phyloP scores from a whole-genome alignment of 768 basidiomycete species.

The Crucibulum laeve region DNA sequence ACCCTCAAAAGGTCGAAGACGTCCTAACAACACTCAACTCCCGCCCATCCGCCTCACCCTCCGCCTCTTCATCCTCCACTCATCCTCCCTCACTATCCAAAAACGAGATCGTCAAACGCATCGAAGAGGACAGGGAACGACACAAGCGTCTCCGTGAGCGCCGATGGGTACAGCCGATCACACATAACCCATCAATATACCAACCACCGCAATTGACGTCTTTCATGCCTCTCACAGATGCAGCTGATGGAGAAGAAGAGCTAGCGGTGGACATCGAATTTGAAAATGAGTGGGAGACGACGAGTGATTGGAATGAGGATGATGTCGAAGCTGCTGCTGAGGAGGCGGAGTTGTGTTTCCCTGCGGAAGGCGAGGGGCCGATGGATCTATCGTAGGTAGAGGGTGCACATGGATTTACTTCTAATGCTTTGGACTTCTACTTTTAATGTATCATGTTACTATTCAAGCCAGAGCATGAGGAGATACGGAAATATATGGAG shows the following conservation, averaged over 20 bases:
- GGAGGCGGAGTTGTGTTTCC: constrained; percentile 70
- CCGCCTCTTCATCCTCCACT: constrained; percentile 4
- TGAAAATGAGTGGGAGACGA: constrained; percentile 87
- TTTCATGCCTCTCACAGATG: constrained; percentile 54
- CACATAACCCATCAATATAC: constrained; percentile 42
- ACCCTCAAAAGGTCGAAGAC: constrained; percentile 73
- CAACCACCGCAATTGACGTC: constrained; percentile 46
- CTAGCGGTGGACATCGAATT: constrained; percentile 76
- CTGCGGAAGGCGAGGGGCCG: constrained; percentile 37
- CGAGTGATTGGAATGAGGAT: constrained; percentile 89
- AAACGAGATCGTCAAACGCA: constrained; percentile 75
- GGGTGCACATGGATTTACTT: too few relatives aligned
- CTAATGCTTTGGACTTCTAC: too few relatives aligned
- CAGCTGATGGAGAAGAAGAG: constrained; percentile 52
- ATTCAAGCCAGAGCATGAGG: too few relatives aligned
- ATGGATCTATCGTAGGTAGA: constrained; percentile 34
- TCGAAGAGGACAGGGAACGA: constrained; percentile 89
- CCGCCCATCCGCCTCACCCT: constrained; percentile 24
- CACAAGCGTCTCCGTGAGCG: constrained; percentile 89
- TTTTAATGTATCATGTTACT: too few relatives aligned
- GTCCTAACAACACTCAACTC: constrained; percentile 52
- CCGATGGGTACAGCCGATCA: constrained; percentile 83
- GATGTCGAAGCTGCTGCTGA: constrained; percentile 73
- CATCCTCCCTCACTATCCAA: constrained; percentile 37
- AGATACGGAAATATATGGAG: too few relatives aligned